phyloP scores from a whole-genome alignment of 2,329 filamentous ascomycete species.

The Rachicladosporium sp. region DNA sequence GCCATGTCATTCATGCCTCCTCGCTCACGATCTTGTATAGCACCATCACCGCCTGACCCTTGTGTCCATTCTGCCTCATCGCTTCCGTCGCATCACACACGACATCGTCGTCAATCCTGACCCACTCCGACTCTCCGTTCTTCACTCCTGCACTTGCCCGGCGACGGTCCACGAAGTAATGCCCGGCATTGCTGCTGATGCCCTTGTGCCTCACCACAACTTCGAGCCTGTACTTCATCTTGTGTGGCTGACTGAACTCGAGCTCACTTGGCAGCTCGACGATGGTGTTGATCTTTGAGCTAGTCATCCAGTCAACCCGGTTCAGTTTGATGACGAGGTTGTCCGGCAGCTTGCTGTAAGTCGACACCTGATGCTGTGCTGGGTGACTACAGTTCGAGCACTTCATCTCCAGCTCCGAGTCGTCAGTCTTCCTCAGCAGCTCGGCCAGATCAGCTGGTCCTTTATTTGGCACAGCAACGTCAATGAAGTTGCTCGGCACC shows the following conservation, averaged over 20 bases:
- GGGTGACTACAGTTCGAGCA: conserved; percentile 4
- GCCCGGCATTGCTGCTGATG: conserved; percentile 1
- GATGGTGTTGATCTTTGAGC: conserved; percentile 2
- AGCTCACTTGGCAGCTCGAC: conserved; percentile 3
- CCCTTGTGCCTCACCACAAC: conserved; percentile 8
- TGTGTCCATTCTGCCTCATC: background rate
- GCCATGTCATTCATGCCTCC: too few species aligned
- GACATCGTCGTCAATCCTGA: conserved; percentile 2
- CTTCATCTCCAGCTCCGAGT: background rate
- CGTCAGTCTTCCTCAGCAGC: background rate
- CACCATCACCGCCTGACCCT: conserved; percentile 1
- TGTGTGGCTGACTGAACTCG: background rate
- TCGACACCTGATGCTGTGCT: background rate
- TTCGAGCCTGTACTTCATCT: conserved; percentile 4
- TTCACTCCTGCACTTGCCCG: background rate
- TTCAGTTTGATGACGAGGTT: conserved; percentile 6
- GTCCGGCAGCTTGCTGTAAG: conserved; percentile 1
- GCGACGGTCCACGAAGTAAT: conserved; percentile 9
- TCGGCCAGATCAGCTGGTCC: conserved; percentile 2
- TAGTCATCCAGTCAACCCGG: background rate
- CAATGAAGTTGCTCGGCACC: background rate
- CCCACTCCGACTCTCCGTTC: background rate
- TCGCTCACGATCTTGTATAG: conserved; percentile 1
- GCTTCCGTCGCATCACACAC: background rate
- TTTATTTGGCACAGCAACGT: conserved; percentile 1